Conservation (phyloP, 2,329 filamentous ascomycete species). For the Dissoconium aciculare region DNA sequence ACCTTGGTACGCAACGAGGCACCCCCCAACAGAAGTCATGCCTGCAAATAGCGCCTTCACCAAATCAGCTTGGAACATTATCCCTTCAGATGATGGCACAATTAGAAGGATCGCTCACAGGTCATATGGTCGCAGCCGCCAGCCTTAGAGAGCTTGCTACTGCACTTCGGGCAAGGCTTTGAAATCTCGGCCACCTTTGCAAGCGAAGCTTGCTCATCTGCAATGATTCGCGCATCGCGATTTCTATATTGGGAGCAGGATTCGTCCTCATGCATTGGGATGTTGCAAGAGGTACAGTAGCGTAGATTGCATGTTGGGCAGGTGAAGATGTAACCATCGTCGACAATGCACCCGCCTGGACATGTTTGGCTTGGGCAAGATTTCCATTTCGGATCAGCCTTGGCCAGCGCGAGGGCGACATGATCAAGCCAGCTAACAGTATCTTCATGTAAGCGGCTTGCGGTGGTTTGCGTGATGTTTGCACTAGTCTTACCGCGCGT, state of each 20-base stretch:
- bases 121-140: slow-evolving; percentile 14
- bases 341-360: too few species aligned
- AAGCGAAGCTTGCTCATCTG: slow-evolving; percentile 3
- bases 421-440: too few species aligned
- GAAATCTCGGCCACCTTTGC: slow-evolving; percentile 3
- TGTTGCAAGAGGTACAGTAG: slow-evolving; percentile 7
- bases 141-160: slow-evolving; percentile 10
- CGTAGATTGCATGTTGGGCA: slow-evolving; percentile 5
- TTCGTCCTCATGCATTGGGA: slow-evolving; percentile 6
- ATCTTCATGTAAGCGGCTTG: too few species aligned
- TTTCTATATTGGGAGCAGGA: slow-evolving; percentile 5
- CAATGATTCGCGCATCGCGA: background rate
- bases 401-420: too few species aligned
- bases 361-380: too few species aligned
- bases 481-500: too few species aligned
- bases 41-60: slow-evolving; percentile 5
- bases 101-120: slow-evolving; percentile 8
- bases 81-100: background rate
- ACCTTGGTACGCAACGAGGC: slow-evolving; percentile 4
- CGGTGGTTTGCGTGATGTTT: too few species aligned
- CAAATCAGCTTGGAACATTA: slow-evolving; percentile 1
- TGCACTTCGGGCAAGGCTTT: slow-evolving; percentile 13
- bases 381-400: too few species aligned
- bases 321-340: slow-evolving; percentile 7
- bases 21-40: slow-evolving; percentile 11